phyloP scores from a whole-genome alignment of 805 yeast genomes.

The Candida xyloterini region DNA sequence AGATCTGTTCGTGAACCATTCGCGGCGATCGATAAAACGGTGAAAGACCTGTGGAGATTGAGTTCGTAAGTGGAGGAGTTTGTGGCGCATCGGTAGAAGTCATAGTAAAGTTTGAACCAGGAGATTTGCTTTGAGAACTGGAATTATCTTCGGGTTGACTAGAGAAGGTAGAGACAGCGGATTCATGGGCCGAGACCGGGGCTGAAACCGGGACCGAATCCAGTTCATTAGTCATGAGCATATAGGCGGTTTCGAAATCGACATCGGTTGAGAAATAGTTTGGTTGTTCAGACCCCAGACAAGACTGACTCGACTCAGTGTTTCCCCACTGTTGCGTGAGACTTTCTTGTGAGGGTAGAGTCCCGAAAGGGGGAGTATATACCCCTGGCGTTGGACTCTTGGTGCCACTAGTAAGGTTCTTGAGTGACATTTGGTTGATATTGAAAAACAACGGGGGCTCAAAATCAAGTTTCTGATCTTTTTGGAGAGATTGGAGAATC shows the following conservation, averaged over 20 bases:
- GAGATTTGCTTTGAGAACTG: background rate
- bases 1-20: conserved; percentile 8
- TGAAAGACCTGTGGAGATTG: conserved; percentile 12
- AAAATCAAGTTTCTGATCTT: conserved; percentile 1
- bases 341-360: background rate
- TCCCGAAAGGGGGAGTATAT: background rate
- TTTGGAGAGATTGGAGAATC: conserved; percentile 11
- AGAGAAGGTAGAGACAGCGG: background rate
- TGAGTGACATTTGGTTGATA: conserved; percentile 8
- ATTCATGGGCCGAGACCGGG: background rate
- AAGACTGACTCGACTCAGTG: background rate
- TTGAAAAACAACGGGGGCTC: background rate
- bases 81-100: conserved; percentile 8
- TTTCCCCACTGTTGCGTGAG: background rate
- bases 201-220: conserved; percentile 9
- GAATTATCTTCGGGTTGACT: background rate
- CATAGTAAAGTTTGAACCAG: conserved; percentile 12
- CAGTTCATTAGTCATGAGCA: conserved; percentile 30
- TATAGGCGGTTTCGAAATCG: conserved; percentile 37
- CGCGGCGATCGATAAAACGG: conserved; percentile 16
- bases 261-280: conserved; percentile 26
- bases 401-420: conserved; percentile 8
- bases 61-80: conserved; percentile 12
- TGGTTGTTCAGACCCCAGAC: background rate
- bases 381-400: conserved; percentile 9